Base-by-base conservation (phyloP, 129 eudicot genomes). In the Erigeron canadensis region DNA sequence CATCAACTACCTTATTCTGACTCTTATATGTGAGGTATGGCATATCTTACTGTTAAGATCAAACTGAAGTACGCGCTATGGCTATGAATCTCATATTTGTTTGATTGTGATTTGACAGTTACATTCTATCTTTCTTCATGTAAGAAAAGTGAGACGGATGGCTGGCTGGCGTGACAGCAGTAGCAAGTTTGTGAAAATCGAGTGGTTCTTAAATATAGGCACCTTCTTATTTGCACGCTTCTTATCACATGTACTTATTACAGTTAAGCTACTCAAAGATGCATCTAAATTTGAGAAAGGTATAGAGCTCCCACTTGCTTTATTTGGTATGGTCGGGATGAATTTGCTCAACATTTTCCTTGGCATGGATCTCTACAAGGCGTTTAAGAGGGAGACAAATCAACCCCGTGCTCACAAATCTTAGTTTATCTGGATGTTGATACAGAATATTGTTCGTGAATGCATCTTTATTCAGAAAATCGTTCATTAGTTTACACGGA, bases 1-100 rank as follows among this genome's bases (percentile, higher is more conserved):
- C 42, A 90, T 95, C 91, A 95, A 95, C 86, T 95, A 95, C 78
- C 96, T 95, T 57, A 83, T 95, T 75, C 89, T 95, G 74, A 95
- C 99, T 65, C 90, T 90, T 46, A 87, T 95, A 21, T 95, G 97
- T 59, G 97, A 95, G 98, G 96, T 89, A 81, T 34, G 43, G 43
- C 42, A 13, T 64, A 23, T 69, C 54, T 15, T 34, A 42, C 50
- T 67, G 22, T 17, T 68, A 18, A 45, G 23, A 22, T 59, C 38
- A 37, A 38, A 13, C 4, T 16, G 5, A 11, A 41, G 43, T 56
- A 65, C 57, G 15, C 62, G 19, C 37, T 57, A 48, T 66, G 67
- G 50, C 6, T 17, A 43, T 45, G 61, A 60, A 67, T 45, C 63
- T 69, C 6, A 70, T 57, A 21, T 8, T 73, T 69, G 2, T 63